Evolutionary conservation across 1,139 yeast species (phyloP).

Genomic region (Saccharomycopsis hybrid): DNA sequence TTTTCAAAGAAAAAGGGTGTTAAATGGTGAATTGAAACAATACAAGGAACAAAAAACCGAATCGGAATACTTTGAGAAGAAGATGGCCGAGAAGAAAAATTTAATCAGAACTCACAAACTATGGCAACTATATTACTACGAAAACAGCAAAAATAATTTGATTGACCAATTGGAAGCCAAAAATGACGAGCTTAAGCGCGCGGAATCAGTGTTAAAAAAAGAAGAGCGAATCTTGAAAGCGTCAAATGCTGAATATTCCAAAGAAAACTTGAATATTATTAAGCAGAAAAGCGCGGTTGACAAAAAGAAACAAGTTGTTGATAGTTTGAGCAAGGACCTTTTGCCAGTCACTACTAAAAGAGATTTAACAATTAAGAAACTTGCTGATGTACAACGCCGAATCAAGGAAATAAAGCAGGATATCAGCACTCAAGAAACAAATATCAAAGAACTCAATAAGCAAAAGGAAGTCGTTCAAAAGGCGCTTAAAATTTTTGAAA

Average conservation of each 20-base stretch:
- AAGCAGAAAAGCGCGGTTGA: conserved; percentile 38
- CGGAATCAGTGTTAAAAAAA: conserved; percentile 26
- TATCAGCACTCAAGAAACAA: conserved; percentile 42
- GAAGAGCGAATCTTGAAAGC: conserved; percentile 28
- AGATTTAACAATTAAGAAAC: conserved; percentile 41
- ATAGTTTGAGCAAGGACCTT: conserved; percentile 10
- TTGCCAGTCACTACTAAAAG: conserved; percentile 26
- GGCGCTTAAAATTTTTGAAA: conserved; percentile 41
- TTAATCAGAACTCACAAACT: conserved; percentile 47
- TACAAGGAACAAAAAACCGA: conserved; percentile 73
- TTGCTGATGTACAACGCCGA: conserved; percentile 44
- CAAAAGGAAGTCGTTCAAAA: conserved; percentile 45
- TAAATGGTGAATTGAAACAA: conserved; percentile 72
- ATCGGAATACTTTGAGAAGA: conserved; percentile 60
- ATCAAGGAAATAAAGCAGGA: conserved; percentile 49
- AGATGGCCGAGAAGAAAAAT: conserved; percentile 43
- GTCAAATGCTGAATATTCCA: conserved; percentile 40
- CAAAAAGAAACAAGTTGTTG: conserved; percentile 31
- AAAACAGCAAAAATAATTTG: conserved; percentile 37
- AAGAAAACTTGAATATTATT: conserved; percentile 37
- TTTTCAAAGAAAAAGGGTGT: conserved; percentile 64
- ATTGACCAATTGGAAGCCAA: conserved; percentile 28
- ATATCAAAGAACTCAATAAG: conserved; percentile 36
- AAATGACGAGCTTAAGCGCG: conserved; percentile 27
- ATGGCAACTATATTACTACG: conserved; percentile 65